A percentile compares a stretch with the other conserved stretches of the same genome.
Evolutionary conservation across 1,284 basidiomycete species (phyloP).

Genomic region (Coriolopsis trogii): DNA sequence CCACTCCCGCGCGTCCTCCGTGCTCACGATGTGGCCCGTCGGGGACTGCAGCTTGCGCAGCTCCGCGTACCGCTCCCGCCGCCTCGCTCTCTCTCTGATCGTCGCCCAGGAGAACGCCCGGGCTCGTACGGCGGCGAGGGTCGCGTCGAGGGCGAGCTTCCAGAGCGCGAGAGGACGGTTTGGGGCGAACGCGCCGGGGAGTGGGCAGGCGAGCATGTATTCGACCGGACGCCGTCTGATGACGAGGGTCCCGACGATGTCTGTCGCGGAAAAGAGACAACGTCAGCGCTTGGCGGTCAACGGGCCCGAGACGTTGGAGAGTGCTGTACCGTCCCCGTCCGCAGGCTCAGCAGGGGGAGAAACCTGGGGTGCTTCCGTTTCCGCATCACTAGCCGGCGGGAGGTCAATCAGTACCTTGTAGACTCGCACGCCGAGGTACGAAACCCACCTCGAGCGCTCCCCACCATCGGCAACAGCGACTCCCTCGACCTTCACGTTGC

Average conservation of each 20-base stretch:
- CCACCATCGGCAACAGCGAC: no score
- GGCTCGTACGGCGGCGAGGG: not conserved
- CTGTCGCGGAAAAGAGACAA: no score
- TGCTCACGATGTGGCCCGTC: not conserved
- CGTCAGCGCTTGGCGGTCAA: no score
- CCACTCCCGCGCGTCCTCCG: slow-evolving; percentile 3
- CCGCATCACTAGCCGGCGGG: no score
- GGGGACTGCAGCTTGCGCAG: not conserved
- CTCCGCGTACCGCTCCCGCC: not conserved
- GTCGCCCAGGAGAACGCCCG: not conserved
- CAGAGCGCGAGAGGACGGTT: slow-evolving; percentile 2
- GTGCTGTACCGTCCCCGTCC: no score
- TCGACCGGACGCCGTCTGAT: slow-evolving; percentile 2
- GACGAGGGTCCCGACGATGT: not conserved
- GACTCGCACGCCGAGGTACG: no score
- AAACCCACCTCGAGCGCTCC: no score
- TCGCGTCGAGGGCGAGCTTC: slow-evolving; percentile 2
- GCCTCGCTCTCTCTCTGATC: not conserved
- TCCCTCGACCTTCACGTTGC: no score
- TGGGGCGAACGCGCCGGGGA: not conserved
- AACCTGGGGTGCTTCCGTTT: no score
- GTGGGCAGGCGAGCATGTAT: not conserved
- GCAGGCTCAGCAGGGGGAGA: no score
- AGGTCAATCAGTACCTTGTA: no score
- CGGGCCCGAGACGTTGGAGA: no score